Evolutionary conservation across 768 basidiomycete species (phyloP).

Genomic region (Mrakia frigida): DNA sequence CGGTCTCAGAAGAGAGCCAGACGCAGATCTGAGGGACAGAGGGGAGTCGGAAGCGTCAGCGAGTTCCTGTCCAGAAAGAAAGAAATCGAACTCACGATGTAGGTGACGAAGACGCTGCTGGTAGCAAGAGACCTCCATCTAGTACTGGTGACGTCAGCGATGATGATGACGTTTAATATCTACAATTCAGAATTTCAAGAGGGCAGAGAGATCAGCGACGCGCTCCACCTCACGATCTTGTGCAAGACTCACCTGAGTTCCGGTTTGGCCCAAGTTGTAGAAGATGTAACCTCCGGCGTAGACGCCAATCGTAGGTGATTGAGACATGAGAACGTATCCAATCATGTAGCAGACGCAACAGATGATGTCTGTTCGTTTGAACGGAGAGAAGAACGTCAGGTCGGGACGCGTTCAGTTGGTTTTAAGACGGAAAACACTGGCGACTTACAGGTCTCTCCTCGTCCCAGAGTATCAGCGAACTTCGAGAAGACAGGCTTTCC

Average conservation of each 20-base stretch:
- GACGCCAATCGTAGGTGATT: neutral
- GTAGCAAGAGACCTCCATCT: neutral
- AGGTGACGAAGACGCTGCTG: neutral
- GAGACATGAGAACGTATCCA: neutral
- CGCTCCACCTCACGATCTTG: too few relatives aligned
- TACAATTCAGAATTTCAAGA: too few relatives aligned
- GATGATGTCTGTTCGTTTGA: conserved; percentile 4
- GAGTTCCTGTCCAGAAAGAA: neutral
- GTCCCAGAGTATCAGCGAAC: neutral
- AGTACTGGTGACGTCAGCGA: neutral
- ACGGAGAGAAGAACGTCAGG: too few relatives aligned
- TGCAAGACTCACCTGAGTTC: neutral
- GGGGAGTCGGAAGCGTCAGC: neutral
- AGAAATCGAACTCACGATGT: neutral
- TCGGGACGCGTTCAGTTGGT: too few relatives aligned
- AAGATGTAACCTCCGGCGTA: neutral
- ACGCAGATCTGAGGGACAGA: neutral
- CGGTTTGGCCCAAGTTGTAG: neutral
- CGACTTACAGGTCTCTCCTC: neutral
- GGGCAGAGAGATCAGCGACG: too few relatives aligned
- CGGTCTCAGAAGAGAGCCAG: neutral
- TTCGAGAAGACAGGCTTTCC: neutral
- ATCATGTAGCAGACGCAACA: neutral
- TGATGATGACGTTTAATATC: neutral
- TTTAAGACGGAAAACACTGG: too few relatives aligned